These are phyloP conservation scores for Inonotus obliquus DNA, from an alignment of 1,284 basidiomycete genomes.

Conservation along the genomic window DNA sequence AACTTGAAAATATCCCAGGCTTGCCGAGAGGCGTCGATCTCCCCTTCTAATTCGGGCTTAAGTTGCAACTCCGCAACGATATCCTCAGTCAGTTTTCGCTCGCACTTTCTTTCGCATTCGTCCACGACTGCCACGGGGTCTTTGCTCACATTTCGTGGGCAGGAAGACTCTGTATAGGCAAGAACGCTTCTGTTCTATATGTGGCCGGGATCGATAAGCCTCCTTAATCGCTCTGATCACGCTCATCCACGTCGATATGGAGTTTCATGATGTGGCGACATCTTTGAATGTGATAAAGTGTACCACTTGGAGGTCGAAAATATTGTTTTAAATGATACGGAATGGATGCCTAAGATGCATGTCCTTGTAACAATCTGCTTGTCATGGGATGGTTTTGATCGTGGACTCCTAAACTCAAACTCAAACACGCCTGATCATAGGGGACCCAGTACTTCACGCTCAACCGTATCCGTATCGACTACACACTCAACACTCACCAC, in stretches of 20 bases:
- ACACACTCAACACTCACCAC: no score
- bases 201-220: conserved; percentile 54
- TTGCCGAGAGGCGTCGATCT: neutral
- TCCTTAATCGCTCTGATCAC: conserved; percentile 78
- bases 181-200: conserved; percentile 34
- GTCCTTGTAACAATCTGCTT: no score
- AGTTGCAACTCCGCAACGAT: conserved; percentile 21
- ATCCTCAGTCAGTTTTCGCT: conserved; percentile 27
- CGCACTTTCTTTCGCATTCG: conserved; percentile 40
- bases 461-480: no score
- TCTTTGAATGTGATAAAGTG: neutral
- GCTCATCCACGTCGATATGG: conserved; percentile 56
- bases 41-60: neutral
- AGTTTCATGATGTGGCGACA: conserved; percentile 81
- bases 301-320: no score
- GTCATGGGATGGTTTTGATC: no score
- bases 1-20: no score
- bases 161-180: conserved; percentile 37
- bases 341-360: no score
- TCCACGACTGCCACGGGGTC: conserved; percentile 24
- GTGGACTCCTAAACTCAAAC: no score
- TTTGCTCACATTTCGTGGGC: conserved; percentile 55
- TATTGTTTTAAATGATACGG: no score
- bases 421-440: no score
- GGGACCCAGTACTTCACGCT: no score